These are phyloP conservation scores for Stevia rebaudiana DNA, from an alignment of 140 eudicot genomes.

Conservation along the genomic window DNA sequence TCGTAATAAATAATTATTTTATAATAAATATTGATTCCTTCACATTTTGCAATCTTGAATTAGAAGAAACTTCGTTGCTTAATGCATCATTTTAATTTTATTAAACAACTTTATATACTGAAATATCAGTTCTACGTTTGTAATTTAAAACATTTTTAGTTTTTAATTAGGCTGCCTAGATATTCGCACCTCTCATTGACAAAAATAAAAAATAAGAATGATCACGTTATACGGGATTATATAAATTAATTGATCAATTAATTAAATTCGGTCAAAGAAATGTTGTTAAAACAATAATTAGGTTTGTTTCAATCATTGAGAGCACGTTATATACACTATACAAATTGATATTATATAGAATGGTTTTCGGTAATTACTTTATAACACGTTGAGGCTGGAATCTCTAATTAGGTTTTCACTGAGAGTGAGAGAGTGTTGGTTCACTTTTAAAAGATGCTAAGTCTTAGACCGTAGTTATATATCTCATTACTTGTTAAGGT, in stretches of 20 bases:
- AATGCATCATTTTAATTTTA: slow-evolving; percentile 13
- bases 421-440: no score
- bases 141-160: background rate
- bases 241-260: slow-evolving; percentile 6
- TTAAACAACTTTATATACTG: background rate
- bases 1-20: no score
- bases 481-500: no score
- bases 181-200: slow-evolving; percentile 31
- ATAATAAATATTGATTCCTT: slow-evolving; percentile 14
- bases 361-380: background rate
- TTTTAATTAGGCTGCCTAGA: slow-evolving; percentile 14
- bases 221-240: slow-evolving; percentile 27
- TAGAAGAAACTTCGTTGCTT: slow-evolving; percentile 32
- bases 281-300: slow-evolving; percentile 20
- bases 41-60: slow-evolving; percentile 24
- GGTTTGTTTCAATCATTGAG: slow-evolving; percentile 36
- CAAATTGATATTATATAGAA: background rate
- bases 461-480: no score
- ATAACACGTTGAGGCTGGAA: no score
- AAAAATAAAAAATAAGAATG: slow-evolving; percentile 5
- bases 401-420: no score
- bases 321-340: slow-evolving; percentile 31
- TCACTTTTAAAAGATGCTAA: no score
- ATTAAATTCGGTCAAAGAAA: slow-evolving; percentile 30
- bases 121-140: background rate